These are phyloP conservation scores for Olyra latifolia DNA, from an alignment of 176 grass and related monocot species.

Conservation along the genomic window DNA sequence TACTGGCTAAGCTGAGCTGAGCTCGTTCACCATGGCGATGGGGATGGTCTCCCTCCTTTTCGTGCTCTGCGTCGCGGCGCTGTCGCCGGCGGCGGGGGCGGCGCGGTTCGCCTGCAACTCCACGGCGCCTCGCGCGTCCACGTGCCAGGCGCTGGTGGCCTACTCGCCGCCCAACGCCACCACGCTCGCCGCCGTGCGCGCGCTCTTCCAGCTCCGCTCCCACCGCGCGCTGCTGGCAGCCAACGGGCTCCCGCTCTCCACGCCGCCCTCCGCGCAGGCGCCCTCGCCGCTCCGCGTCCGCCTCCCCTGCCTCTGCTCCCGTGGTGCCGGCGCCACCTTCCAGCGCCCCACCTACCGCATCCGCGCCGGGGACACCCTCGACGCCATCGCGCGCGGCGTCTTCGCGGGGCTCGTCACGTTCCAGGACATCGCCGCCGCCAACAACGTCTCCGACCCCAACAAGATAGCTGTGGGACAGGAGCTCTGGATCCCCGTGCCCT, in stretches of 20 bases:
- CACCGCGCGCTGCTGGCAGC: constrained; percentile 70
- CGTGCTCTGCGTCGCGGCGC: constrained; percentile 6
- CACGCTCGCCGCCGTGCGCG: constrained; percentile 52
- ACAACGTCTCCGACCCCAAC: constrained; percentile 73
- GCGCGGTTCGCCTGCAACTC: constrained; percentile 71
- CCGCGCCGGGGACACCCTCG: constrained; percentile 60
- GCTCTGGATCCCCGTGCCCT: constrained; percentile 88
- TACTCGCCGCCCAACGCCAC: constrained; percentile 75
- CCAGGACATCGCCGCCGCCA: constrained; percentile 81
- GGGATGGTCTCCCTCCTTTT: background rate
- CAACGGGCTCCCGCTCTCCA: constrained; percentile 62
- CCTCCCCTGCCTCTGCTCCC: constrained; percentile 86
- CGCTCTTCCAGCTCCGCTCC: constrained; percentile 84
- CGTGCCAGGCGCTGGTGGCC: constrained; percentile 75
- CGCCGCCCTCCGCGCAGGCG: constrained; percentile 38
- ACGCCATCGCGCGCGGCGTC: constrained; percentile 46
- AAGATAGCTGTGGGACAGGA: constrained; percentile 54
- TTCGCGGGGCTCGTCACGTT: constrained; percentile 72
- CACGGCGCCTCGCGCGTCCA: constrained; percentile 30
- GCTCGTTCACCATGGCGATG: background rate
- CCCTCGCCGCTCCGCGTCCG: constrained; percentile 54
- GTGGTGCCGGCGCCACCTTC: constrained; percentile 62
- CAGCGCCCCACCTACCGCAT: constrained; percentile 66
- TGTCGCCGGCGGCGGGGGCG: constrained; percentile 10
- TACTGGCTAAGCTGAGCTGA: background rate